Base-by-base conservation (phyloP, 148 eudicot species). In the Vaccinium vitisidaea region DNA sequence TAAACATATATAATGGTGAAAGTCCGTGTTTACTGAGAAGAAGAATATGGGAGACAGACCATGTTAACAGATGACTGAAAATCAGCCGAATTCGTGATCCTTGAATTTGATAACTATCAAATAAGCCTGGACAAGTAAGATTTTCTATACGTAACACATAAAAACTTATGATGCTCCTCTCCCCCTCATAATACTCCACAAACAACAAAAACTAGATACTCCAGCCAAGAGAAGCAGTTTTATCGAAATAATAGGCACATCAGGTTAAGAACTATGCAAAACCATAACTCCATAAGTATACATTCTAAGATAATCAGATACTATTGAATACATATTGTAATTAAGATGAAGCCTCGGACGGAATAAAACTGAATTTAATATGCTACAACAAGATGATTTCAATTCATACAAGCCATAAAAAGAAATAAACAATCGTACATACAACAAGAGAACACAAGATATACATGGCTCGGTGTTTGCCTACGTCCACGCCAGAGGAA, bases 181-280 rank as follows among this genome's bases (percentile, higher is more conserved):
- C 30, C 16, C 75, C 79, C 79, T 76, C 52, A 1, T 43, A 39
- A 75, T 39, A 76, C 4, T n/a, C 23, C 21, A 61, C 19, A 80
- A 80, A 81, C 14, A 81, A 63, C 30, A 76, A 13, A n/a, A 75
- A 18, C 78, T 75, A 19, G 54, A 65, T 65, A n/a, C 10, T 65
- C 36, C 71, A 65, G 32, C 30, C 75, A 3, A 70, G 75, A 70
- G 39, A 70, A 27, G 12, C 30, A 23, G 25, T 25, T 54, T 19
- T 8, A 84, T 63, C 39, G 43, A 58, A 25, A 77, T 23, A 46
- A 53, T 54, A 73, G 21, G 52, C 27, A 73, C 30, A 71, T 61
- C 48, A 27, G 52, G 32, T 46, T 16, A 84, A 23, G 23, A 75
- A 67, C 39, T 67, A 23, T 25, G 73, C 73, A 67, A 67, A 67